Conservation (phyloP, 495 filamentous ascomycete species). For the Acidiella bohemica region DNA sequence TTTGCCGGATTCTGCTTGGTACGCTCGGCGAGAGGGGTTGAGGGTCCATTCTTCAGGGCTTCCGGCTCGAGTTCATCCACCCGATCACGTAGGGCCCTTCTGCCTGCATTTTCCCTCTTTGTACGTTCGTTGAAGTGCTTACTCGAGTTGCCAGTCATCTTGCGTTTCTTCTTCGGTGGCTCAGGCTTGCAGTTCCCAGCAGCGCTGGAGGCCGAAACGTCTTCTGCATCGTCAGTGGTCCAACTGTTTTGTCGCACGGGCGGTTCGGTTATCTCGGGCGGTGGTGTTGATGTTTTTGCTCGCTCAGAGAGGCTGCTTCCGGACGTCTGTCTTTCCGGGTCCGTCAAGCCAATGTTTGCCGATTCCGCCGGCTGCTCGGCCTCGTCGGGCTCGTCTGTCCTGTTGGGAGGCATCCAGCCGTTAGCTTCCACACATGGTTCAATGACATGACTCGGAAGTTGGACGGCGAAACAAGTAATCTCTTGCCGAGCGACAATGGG, state of each 20-base stretch:
- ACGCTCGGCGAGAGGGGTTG: not conserved
- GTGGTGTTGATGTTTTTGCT: not conserved
- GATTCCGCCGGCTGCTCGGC: not conserved
- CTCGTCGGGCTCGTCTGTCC: not conserved
- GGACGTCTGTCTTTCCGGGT: not conserved
- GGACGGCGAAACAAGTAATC: not conserved
- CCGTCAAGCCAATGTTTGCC: not conserved
- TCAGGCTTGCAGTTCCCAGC: not conserved
- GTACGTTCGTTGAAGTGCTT: slow-evolving; percentile 15
- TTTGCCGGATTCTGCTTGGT: not conserved
- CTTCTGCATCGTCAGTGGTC: not conserved
- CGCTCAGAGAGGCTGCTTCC: not conserved
- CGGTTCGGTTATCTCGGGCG: not conserved
- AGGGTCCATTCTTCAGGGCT: too few species aligned
- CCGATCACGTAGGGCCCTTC: not conserved
- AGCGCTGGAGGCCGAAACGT: not conserved
- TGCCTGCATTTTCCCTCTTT: not conserved
- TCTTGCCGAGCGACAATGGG: not conserved
- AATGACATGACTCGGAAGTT: too few species aligned
- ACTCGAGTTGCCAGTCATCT: slow-evolving; percentile 17
- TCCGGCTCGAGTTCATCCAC: not conserved
- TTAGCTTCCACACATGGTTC: not conserved
- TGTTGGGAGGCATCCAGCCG: not conserved
- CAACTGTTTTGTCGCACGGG: not conserved
- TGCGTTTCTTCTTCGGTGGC: slow-evolving; percentile 9